Evolutionary conservation across 2,329 filamentous ascomycete species (phyloP).

Genomic region (Cadophora sp.): DNA sequence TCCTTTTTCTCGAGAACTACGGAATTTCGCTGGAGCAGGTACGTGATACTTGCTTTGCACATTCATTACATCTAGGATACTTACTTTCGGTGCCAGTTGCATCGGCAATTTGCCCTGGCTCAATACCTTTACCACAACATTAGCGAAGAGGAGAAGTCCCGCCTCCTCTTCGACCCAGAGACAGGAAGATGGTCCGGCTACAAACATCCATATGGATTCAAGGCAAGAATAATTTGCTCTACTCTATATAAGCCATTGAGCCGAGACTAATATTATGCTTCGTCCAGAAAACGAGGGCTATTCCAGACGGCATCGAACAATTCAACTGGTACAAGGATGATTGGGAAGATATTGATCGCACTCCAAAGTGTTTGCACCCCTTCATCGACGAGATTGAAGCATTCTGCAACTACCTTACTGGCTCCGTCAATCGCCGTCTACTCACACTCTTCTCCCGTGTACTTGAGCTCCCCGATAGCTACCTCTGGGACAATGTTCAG

Average conservation of each 20-base stretch:
- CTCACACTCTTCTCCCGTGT: slow-evolving; percentile 51
- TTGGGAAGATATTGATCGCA: slow-evolving; percentile 51
- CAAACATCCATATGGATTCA: slow-evolving; percentile 55
- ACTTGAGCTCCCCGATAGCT: slow-evolving; percentile 52
- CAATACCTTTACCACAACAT: slow-evolving; percentile 58
- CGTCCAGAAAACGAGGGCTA: slow-evolving; percentile 48
- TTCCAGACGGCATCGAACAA: slow-evolving; percentile 57
- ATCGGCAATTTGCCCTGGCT: slow-evolving; percentile 57
- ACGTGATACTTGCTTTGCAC: not conserved
- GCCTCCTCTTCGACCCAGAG: slow-evolving; percentile 54
- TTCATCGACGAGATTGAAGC: slow-evolving; percentile 57
- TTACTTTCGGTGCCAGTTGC: slow-evolving; percentile 45
- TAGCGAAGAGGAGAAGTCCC: slow-evolving; percentile 55
- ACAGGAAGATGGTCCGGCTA: slow-evolving; percentile 56
- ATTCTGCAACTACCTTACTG: slow-evolving; percentile 55
- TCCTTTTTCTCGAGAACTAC: slow-evolving; percentile 57
- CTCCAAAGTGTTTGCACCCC: slow-evolving; percentile 53
- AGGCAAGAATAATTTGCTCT: slow-evolving; percentile 38
- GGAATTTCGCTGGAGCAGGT: slow-evolving; percentile 50
- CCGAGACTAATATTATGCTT: not conserved
- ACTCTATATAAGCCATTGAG: not conserved
- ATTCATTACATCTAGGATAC: not conserved
- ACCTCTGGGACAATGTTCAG: slow-evolving; percentile 52
- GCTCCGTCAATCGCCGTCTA: slow-evolving; percentile 53
- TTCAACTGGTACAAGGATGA: slow-evolving; percentile 59